These are phyloP conservation scores for Baudoinia panamericana DNA, from an alignment of 495 filamentous ascomycete genomes.

Conservation along the genomic window DNA sequence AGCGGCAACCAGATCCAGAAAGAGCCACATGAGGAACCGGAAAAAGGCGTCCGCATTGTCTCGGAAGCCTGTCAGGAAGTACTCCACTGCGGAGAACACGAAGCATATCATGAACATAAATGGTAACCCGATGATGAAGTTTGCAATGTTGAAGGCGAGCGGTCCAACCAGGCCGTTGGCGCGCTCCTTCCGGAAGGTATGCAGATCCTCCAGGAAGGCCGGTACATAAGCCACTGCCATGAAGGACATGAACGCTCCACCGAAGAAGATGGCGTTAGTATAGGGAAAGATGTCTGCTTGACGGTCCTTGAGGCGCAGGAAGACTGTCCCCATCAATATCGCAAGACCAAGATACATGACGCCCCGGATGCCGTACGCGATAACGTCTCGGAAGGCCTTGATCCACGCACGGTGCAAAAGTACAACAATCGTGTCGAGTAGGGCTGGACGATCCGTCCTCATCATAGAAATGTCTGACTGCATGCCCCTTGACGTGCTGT, in stretches of 20 bases:
- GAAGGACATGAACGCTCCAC: slow-evolving; percentile 74
- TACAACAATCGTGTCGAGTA: slow-evolving; percentile 29
- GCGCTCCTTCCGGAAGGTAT: slow-evolving; percentile 57
- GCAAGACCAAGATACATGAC: slow-evolving; percentile 71
- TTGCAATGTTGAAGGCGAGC: slow-evolving; percentile 53
- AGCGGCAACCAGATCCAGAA: slow-evolving; percentile 64
- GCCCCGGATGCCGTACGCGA: slow-evolving; percentile 64
- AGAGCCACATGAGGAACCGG: slow-evolving; percentile 69
- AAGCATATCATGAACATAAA: slow-evolving; percentile 61
- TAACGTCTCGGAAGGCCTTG: slow-evolving; percentile 65
- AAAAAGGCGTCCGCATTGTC: slow-evolving; percentile 51
- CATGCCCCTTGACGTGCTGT: neutral
- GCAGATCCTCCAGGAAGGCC: slow-evolving; percentile 62
- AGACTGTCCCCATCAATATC: slow-evolving; percentile 77
- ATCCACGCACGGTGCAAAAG: slow-evolving; percentile 59
- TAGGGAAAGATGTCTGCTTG: slow-evolving; percentile 60
- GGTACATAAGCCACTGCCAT: slow-evolving; percentile 74
- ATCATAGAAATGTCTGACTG: neutral
- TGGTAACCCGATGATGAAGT: slow-evolving; percentile 67
- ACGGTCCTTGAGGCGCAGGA: slow-evolving; percentile 47
- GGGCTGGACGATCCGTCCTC: slow-evolving; percentile 20
- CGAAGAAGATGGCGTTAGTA: slow-evolving; percentile 69
- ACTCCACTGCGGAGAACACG: slow-evolving; percentile 56
- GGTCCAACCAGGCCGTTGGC: slow-evolving; percentile 67
- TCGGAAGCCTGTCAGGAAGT: slow-evolving; percentile 65